These are phyloP conservation scores for Kwoniella sp. DNA, from an alignment of 768 basidiomycete genomes.

Conservation along the genomic window DNA sequence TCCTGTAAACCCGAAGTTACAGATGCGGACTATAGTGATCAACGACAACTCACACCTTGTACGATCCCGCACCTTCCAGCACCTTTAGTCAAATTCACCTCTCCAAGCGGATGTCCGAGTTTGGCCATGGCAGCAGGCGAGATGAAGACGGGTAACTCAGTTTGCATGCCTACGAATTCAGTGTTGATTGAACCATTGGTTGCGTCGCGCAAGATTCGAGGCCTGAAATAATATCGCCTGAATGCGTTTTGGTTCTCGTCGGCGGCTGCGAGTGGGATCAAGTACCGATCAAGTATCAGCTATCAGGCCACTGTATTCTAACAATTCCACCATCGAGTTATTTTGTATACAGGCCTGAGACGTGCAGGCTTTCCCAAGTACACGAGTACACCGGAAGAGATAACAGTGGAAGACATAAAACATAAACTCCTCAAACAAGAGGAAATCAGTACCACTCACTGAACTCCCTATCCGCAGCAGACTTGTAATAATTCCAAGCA, in stretches of 20 bases:
- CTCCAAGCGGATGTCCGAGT: slow-evolving; percentile 82
- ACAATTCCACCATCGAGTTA: no score
- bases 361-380: no score
- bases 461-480: slow-evolving; percentile 50
- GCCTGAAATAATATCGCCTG: slow-evolving; percentile 54
- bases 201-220: slow-evolving; percentile 40
- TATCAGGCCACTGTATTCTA: no score
- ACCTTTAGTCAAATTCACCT: slow-evolving; percentile 76
- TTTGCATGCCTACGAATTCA: slow-evolving; percentile 46
- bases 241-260: slow-evolving; percentile 52
- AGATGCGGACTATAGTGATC: no score
- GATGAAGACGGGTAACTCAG: slow-evolving; percentile 49
- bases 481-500: slow-evolving; percentile 57
- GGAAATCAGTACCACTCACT: no score
- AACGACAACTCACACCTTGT: slow-evolving; percentile 60
- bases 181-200: slow-evolving; percentile 33
- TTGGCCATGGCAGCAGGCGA: slow-evolving; percentile 55
- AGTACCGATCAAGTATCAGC: no score
- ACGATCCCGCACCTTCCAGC: slow-evolving; percentile 69
- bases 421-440: no score
- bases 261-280: slow-evolving; percentile 34
- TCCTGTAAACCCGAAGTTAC: no score
- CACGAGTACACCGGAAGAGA: no score
- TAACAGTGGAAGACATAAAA: no score
- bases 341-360: no score